Percentiles rank a stretch among this genome's conserved stretches.
phyloP scores from a whole-genome alignment of 768 basidiomycete species.

The Lactarius hengduanensis region DNA sequence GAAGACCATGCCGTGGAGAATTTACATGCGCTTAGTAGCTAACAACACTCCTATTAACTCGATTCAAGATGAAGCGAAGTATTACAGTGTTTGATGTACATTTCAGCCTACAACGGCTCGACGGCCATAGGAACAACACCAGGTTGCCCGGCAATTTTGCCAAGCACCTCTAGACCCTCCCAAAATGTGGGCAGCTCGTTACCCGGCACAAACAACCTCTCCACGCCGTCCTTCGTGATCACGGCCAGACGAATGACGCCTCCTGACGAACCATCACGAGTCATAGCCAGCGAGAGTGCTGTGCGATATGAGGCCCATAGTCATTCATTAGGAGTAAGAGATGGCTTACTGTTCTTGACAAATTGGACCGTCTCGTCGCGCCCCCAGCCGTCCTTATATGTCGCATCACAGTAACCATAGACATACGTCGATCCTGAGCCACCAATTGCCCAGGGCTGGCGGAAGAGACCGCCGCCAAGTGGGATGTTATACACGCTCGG shows the following conservation, averaged over 20 bases:
- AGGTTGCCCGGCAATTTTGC: slow-evolving; percentile 34
- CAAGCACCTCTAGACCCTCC: slow-evolving; percentile 77
- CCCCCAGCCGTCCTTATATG: slow-evolving; percentile 89
- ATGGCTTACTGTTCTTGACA: slow-evolving; percentile 86
- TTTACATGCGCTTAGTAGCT: no score
- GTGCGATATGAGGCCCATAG: slow-evolving; percentile 13
- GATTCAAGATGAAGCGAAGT: not conserved
- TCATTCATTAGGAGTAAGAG: not conserved
- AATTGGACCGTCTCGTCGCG: slow-evolving; percentile 89
- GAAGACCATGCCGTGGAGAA: no score
- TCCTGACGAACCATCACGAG: slow-evolving; percentile 96
- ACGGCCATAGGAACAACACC: slow-evolving; percentile 45
- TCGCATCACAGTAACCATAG: slow-evolving; percentile 99
- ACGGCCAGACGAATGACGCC: slow-evolving; percentile 97
- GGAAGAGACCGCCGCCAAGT: slow-evolving; percentile 93
- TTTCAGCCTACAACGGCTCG: slow-evolving; percentile 34
- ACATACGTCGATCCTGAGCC: slow-evolving; percentile 98
- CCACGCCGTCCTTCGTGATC: slow-evolving; percentile 89
- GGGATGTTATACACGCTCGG: slow-evolving; percentile 97
- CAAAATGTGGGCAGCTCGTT: slow-evolving; percentile 87
- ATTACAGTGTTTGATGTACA: slow-evolving; percentile 8
- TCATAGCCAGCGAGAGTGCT: slow-evolving; percentile 96
- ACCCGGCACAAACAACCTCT: slow-evolving; percentile 90
- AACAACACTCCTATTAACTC: no score
- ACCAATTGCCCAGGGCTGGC: slow-evolving; percentile 98